A percentile compares a stretch with the other conserved stretches of the same genome.
phyloP scores from a whole-genome alignment of 1,284 basidiomycete species.

The Sutorius eximius region DNA sequence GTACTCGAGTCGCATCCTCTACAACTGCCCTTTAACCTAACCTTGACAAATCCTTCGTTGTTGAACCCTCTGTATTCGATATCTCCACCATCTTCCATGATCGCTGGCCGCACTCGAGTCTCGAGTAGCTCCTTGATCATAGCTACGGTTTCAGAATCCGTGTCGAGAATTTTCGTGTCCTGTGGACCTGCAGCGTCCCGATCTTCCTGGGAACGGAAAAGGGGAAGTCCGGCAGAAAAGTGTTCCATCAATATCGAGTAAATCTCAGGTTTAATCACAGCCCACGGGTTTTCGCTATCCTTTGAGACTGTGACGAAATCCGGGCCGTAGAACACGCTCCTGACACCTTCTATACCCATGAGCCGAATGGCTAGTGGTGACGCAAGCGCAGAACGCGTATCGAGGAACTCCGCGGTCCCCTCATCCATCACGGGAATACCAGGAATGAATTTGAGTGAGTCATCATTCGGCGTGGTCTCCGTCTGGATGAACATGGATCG shows the following conservation, averaged over 20 bases:
- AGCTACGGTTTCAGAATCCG: slow-evolving; percentile 95
- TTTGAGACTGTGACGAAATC: slow-evolving; percentile 98
- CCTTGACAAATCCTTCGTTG: slow-evolving; percentile 70
- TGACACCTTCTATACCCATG: slow-evolving; percentile 91
- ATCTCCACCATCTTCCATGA: slow-evolving; percentile 94
- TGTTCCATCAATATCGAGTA: slow-evolving; percentile 98
- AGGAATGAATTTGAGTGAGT: slow-evolving; percentile 97
- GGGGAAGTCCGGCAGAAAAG: slow-evolving; percentile 84
- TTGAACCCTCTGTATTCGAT: slow-evolving; percentile 81
- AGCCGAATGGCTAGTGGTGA: slow-evolving; percentile 93
- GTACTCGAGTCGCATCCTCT: slow-evolving; percentile 91
- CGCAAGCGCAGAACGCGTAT: slow-evolving; percentile 76
- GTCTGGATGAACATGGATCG: slow-evolving; percentile 98
- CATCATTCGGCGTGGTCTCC: slow-evolving; percentile 95
- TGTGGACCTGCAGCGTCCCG: slow-evolving; percentile 81
- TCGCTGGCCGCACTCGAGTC: slow-evolving; percentile 92
- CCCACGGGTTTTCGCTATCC: slow-evolving; percentile 83
- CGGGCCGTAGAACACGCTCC: slow-evolving; percentile 90
- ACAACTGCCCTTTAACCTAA: slow-evolving; percentile 96
- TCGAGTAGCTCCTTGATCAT: slow-evolving; percentile 99
- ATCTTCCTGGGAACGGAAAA: slow-evolving; percentile 84
- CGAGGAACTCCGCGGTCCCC: slow-evolving; percentile 92
- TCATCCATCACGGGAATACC: slow-evolving; percentile 85
- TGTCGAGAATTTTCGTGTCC: slow-evolving; percentile 95
- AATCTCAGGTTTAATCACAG: slow-evolving; percentile 95